Evolutionary conservation across 2,329 filamentous ascomycete species (phyloP).

Genomic region (Colletotrichum sp.): DNA sequence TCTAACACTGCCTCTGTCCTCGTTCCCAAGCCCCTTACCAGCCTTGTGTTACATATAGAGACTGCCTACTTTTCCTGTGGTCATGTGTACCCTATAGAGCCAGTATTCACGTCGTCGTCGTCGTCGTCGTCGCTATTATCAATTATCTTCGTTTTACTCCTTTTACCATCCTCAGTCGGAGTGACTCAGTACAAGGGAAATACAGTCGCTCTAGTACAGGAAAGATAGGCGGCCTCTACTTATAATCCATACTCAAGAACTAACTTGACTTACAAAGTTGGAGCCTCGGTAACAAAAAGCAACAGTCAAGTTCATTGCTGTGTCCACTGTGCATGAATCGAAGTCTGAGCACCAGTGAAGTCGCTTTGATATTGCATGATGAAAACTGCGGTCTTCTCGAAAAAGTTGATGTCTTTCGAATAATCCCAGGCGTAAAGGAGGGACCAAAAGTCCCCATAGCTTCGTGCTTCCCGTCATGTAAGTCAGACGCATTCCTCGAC

Average conservation of each 20-base stretch:
- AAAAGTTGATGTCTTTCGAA: background rate
- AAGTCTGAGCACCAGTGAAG: background rate
- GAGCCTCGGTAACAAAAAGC: too few species aligned
- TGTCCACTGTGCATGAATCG: background rate
- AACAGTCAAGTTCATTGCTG: background rate
- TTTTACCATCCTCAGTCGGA: too few species aligned
- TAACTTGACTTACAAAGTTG: too few species aligned
- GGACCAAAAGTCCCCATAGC: background rate
- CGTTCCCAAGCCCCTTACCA: background rate
- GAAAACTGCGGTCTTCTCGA: background rate
- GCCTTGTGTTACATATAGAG: background rate
- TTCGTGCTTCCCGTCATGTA: background rate
- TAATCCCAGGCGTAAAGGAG: background rate
- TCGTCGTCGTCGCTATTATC: background rate
- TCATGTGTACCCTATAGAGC: too few species aligned
- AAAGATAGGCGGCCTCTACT: background rate
- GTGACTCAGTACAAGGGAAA: background rate
- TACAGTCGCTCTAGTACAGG: background rate
- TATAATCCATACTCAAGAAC: too few species aligned
- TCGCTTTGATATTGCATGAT: background rate
- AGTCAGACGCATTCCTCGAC: background rate
- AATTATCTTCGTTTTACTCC: too few species aligned
- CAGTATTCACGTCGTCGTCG: background rate
- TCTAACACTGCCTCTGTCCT: background rate
- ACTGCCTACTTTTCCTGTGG: background rate